phyloP scores from a whole-genome alignment of 2,329 filamentous ascomycete genomes.

The Zalaria sp. region DNA sequence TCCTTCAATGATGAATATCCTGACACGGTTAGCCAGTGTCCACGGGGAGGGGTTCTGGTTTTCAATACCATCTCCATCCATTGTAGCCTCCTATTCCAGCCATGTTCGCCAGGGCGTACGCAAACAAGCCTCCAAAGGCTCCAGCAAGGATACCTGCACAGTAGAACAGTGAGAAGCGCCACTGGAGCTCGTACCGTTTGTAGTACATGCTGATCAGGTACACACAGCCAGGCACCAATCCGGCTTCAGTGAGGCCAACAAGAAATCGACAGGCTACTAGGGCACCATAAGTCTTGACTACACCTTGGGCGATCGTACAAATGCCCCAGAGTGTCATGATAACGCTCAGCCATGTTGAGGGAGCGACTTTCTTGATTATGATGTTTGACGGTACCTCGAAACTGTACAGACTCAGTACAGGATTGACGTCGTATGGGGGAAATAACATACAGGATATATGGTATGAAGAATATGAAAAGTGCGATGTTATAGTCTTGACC shows the following conservation, averaged over 20 bases:
- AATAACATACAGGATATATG: slow-evolving; percentile 9
- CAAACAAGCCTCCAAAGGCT: slow-evolving; percentile 26
- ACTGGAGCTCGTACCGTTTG: slow-evolving; percentile 28
- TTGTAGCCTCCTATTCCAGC: slow-evolving; percentile 15
- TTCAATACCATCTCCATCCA: slow-evolving; percentile 16
- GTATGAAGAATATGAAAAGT: slow-evolving; percentile 21
- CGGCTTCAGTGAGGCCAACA: slow-evolving; percentile 24
- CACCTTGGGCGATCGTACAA: slow-evolving; percentile 20
- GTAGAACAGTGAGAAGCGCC: slow-evolving; percentile 24
- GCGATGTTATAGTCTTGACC: slow-evolving; percentile 24
- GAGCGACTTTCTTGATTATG: slow-evolving; percentile 20
- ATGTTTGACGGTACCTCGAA: slow-evolving; percentile 19
- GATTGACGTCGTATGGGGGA: too few relatives aligned
- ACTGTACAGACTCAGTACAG: too few relatives aligned
- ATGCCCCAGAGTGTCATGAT: slow-evolving; percentile 26
- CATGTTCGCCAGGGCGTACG: slow-evolving; percentile 20
- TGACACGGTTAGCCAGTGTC: neutral
- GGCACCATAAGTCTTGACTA: slow-evolving; percentile 16
- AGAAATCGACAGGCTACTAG: slow-evolving; percentile 19
- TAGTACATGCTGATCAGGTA: slow-evolving; percentile 26
- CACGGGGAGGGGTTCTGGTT: neutral
- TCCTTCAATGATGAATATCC: slow-evolving; percentile 17
- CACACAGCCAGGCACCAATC: slow-evolving; percentile 18
- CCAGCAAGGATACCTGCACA: slow-evolving; percentile 28
- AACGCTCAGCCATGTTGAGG: slow-evolving; percentile 19